A percentile compares a stretch with the other conserved stretches of the same genome.
phyloP scores from a whole-genome alignment of 257 asterid genomes.

The Solanum corneliomulleri region DNA sequence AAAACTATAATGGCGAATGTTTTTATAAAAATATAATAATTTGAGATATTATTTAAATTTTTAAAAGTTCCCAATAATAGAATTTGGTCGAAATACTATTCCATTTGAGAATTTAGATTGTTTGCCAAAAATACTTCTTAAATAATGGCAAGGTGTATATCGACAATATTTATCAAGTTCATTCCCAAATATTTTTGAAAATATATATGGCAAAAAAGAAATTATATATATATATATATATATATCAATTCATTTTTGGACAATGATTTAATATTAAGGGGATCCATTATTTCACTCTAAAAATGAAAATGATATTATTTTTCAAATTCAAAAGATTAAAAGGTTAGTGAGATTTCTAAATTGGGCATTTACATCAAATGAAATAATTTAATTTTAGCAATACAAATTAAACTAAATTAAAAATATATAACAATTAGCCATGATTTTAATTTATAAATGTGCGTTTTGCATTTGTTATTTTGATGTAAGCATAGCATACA shows the following conservation, averaged over 20 bases:
- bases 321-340: not conserved
- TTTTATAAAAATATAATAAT: too few relatives aligned
- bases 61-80: not conserved
- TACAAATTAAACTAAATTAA: not conserved
- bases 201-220: not conserved
- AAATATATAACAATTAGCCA: not conserved
- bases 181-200: too few relatives aligned
- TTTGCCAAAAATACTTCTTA: too few relatives aligned
- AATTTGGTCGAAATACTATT: too few relatives aligned
- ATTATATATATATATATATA: too few relatives aligned
- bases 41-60: too few relatives aligned
- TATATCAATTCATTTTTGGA: not conserved
- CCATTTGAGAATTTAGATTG: not conserved
- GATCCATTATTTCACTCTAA: not conserved
- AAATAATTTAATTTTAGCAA: not conserved
- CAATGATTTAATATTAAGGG: not conserved
- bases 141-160: too few relatives aligned
- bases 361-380: not conserved
- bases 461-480: not conserved
- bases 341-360: not conserved
- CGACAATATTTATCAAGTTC: too few relatives aligned
- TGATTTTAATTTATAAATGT: not conserved
- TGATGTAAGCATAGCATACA: not conserved
- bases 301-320: not conserved
- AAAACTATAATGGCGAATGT: not conserved